Evolutionary conservation across 2,329 filamentous ascomycete species (phyloP), one percentile per base, ranked within the genome.

Genomic region (Penicillium sp.): DNA sequence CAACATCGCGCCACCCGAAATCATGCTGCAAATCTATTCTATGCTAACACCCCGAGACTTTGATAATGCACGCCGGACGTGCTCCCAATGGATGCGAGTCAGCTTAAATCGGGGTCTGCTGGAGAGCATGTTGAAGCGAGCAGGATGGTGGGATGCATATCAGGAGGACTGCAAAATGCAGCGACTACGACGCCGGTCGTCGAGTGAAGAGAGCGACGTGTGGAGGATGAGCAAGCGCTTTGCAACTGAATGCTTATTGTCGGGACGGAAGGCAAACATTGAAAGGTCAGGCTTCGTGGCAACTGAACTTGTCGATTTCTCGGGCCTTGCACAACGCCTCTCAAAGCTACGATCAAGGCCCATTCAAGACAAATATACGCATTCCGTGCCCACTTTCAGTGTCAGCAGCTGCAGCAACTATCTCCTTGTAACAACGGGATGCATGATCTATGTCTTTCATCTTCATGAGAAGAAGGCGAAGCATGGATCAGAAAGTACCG

Each of bases 11-110:
- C 80, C 81, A 1, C 60, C 68, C 9, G 81, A 83, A 59, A 74
- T 83, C 18, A 45, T 83, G 1, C 72, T 78, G 42, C 68, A 77
- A 6, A 74, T 83, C 5, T 79, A 76, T 53, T 58, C 55, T 6
- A 70, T 75, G 57, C 65, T 82, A 4, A 59, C 66, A 13, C 79
- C 79, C 0, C 66, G 69, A 23, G 76, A 80, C 59, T 87, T 86
- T 65, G 80, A 88, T 60, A 75, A 81, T 49, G 83, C 84, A 15
- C 77, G 85, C 16, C 79, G 82, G 56, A 79, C 79, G 16, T 88
- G 84, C 62, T 78, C 79, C 42, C 68, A 70, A 33, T 88, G 83
- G 85, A 83, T 85, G 72, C 67, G 77, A 34, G 78, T 77, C 21
- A 81, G 83, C 45, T 65, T 87, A n/a, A 72, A 84, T 45, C 67